Evolutionary conservation across 1,284 basidiomycete genomes (phyloP).

Genomic region (Puccinia polysora): DNA sequence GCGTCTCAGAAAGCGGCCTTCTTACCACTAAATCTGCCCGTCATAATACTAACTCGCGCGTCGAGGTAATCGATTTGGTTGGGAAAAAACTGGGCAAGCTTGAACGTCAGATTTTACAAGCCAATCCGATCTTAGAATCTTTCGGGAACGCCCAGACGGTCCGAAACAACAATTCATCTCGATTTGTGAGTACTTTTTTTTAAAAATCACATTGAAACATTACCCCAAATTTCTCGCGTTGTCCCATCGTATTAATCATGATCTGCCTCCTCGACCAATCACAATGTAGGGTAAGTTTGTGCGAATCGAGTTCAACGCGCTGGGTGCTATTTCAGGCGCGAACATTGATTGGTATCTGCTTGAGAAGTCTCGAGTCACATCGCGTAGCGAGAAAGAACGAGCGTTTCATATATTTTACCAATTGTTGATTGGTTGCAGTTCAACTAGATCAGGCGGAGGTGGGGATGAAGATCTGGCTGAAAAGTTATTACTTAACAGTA

Average conservation of each 20-base stretch:
- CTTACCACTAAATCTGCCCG: conserved; percentile 54
- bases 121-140: conserved; percentile 95
- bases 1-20: conserved; percentile 50
- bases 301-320: conserved; percentile 85
- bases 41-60: conserved; percentile 59
- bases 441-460: conserved; percentile 49
- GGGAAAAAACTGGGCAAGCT: conserved; percentile 66
- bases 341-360: conserved; percentile 99
- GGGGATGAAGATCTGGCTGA: conserved; percentile 56
- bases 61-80: conserved; percentile 55
- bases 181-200: conserved; percentile 60
- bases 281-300: conserved; percentile 89
- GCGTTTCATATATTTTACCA: conserved; percentile 98
- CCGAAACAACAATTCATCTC: conserved; percentile 97
- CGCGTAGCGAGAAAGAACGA: conserved; percentile 79
- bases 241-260: background rate
- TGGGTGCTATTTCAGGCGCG: conserved; percentile 92
- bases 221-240: background rate
- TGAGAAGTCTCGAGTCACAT: conserved; percentile 92
- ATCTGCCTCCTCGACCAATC: too few relatives aligned
- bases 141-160: conserved; percentile 99
- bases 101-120: conserved; percentile 93
- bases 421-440: conserved; percentile 57
- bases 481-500: conserved; percentile 68
- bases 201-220: background rate